phyloP scores from a whole-genome alignment of 2,329 filamentous ascomycete genomes.

The Sporothrix protearum region DNA sequence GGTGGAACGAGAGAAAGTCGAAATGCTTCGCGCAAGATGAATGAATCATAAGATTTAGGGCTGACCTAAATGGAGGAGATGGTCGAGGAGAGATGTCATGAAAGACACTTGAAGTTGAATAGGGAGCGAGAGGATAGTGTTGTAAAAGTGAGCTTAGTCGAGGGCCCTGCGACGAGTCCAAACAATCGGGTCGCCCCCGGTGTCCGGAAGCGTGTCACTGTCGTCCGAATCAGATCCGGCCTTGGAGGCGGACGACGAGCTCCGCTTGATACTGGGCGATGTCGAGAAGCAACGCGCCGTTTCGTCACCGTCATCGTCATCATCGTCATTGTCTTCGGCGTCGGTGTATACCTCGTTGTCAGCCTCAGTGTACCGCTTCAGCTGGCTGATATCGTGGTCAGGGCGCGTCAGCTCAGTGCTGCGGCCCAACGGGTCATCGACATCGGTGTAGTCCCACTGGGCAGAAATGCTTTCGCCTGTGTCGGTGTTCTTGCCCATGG shows the following conservation, averaged over 20 bases:
- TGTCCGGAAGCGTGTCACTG: slow-evolving; percentile 24
- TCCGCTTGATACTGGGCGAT: neutral
- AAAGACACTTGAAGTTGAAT: neutral
- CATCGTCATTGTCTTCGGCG: slow-evolving; percentile 20
- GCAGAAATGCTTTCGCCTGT: slow-evolving; percentile 54
- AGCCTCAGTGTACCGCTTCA: slow-evolving; percentile 23
- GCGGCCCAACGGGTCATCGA: slow-evolving; percentile 31
- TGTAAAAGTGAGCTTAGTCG: slow-evolving; percentile 17
- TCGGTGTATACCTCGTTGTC: slow-evolving; percentile 25
- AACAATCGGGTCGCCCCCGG: slow-evolving; percentile 24
- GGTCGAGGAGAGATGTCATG: neutral
- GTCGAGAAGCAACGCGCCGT: slow-evolving; percentile 11
- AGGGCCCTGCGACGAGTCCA: slow-evolving; percentile 28
- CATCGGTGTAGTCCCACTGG: slow-evolving; percentile 61
- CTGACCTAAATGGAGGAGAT: neutral
- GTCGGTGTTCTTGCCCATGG: slow-evolving; percentile 51
- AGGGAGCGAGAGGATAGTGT: neutral
- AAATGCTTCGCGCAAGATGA: neutral
- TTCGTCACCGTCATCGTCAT: slow-evolving; percentile 15
- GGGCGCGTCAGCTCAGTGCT: slow-evolving; percentile 19
- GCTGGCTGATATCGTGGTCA: neutral
- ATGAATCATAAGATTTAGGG: slow-evolving; percentile 9
- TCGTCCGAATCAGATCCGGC: neutral
- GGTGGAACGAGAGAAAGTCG: neutral
- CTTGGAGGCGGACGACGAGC: slow-evolving; percentile 11